Base-by-base conservation (phyloP, 805 yeast genomes). In the Ogataea nitratoaversa region DNA sequence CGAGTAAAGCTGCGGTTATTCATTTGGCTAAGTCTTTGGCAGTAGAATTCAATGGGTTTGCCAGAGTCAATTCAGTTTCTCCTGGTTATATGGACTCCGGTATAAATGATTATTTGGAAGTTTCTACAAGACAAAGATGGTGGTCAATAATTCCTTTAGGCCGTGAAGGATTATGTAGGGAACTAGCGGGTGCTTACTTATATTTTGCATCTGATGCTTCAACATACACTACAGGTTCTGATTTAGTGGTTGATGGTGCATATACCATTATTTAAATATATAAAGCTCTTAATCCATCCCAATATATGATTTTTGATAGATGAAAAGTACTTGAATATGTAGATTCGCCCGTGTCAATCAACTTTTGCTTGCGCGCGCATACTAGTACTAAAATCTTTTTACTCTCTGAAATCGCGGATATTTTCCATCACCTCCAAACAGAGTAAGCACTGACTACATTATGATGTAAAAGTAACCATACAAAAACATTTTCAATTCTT, bases 191-290 rank as follows among this genome's bases (percentile, higher is more conserved):
- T 33, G 76, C 77, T n/a, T 73, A 70, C 54, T 59, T 74, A 37
- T 73, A 71, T 57, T 65, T 74, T 49, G 78, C 76, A 8, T 62
- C 79, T 38, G 75, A 72, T 52, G 79, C 78, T 29, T 62, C 75
- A 22, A 59, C 70, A 30, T 74, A 61, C 50, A 68, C 74, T 38
- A 69, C 74, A 22, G 79, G 79, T 35, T 54, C 72, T 36, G 77
- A 74, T 50, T 56, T 74, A 32, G 61, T 59, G 37, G 72, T 72
- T 34, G 79, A 74, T 47, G 78, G 78, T 46, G 79, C 76, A 38
- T 72, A 70, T 59, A 60, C 68, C 42, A 54, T 62, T 37, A 60
- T 59, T 36, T 66, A 56, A 47, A 37, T n/a, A n/a, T n/a, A n/a
- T n/a, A n/a, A n/a, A n/a, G n/a, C n/a, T n/a, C n/a, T n/a, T n/a